phyloP scores from a whole-genome alignment of 1,284 basidiomycete genomes.

The Puccinia horiana region DNA sequence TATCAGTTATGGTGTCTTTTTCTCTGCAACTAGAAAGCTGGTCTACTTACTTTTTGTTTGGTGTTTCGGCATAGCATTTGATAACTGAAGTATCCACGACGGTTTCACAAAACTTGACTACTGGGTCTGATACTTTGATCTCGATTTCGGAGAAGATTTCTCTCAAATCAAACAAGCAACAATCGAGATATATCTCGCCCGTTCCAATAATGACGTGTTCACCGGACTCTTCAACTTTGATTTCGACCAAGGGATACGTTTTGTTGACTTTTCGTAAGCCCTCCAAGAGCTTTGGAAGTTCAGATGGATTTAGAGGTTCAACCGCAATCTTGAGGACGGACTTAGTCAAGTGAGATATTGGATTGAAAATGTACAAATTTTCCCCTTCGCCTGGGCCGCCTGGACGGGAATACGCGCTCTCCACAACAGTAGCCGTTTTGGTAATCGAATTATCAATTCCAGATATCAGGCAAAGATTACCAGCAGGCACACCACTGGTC shows the following conservation, averaged over 20 bases:
- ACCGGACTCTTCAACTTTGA: conserved; percentile 97
- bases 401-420: conserved; percentile 56
- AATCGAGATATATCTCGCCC: conserved; percentile 95
- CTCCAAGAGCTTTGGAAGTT: conserved; percentile 97
- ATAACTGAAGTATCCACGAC: conserved; percentile 96
- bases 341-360: conserved; percentile 92
- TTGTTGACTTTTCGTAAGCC: conserved; percentile 97
- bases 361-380: conserved; percentile 88
- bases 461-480: conserved; percentile 86
- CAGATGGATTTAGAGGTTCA: conserved; percentile 94
- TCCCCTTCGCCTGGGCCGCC: conserved; percentile 68
- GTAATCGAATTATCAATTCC: conserved; percentile 92
- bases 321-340: conserved; percentile 98
- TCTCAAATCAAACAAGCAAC: conserved; percentile 92
- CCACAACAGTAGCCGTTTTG: conserved; percentile 87
- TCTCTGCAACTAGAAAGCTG: conserved; percentile 37
- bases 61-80: conserved; percentile 97
- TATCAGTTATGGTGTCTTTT: conserved; percentile 5
- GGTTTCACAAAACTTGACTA: conserved; percentile 97
- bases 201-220: conserved; percentile 97
- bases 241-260: conserved; percentile 87
- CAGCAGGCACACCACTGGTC: conserved; percentile 81
- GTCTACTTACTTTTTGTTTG: conserved; percentile 85
- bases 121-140: conserved; percentile 98
- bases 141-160: conserved; percentile 94